Base-by-base conservation (phyloP, 2,329 filamentous ascomycete genomes). In the Fusarium nodosum region DNA sequence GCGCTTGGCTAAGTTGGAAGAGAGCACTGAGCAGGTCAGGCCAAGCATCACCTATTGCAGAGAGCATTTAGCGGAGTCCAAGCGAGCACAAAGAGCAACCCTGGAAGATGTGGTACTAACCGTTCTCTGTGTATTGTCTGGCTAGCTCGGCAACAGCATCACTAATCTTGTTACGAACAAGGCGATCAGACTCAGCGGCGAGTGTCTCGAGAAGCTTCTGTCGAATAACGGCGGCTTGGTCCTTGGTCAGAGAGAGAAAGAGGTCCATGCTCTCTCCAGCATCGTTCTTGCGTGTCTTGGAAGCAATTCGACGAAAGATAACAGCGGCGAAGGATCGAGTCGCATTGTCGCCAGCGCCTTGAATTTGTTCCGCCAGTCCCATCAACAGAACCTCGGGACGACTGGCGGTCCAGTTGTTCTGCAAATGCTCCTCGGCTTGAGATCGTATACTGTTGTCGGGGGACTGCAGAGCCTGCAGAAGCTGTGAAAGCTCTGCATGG, bases 131-230 rank as follows among this genome's bases (percentile, higher is more conserved):
- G 81, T 97, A 97, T 82, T 99, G 94, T 76, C 96, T 90, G 45
- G 95, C 96, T 64, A 99, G 86, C 81, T 99, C 96, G 26, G 96
- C 96, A 66, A 98, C 92, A n/a, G 95, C 94, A 81, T 99, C 96
- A 74, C 94, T 96, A 77, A 98, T 92, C 82, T 99, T 99, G 83
- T 97, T 96, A 75, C 96, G 88, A 47, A 97, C 92, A 39, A 88
- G 84, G 66, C 90, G 87, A 66, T 92, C 88, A 24, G 87, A 83
- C 82, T 98, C 96, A 66, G 84, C 85, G 60, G 88, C 88, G 55
- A 97, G 85, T 54, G 89, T 90, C 76, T 94, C 88, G 42, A 98
- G 86, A 61, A 98, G 84, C 80, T 95, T 97, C 75, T 91, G 87
- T 72, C 94, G 90, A 75, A 98, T 97, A 48, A 89, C 90, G 51